phyloP scores from a whole-genome alignment of 163 green algal genomes.

The Prototheca cutis region DNA sequence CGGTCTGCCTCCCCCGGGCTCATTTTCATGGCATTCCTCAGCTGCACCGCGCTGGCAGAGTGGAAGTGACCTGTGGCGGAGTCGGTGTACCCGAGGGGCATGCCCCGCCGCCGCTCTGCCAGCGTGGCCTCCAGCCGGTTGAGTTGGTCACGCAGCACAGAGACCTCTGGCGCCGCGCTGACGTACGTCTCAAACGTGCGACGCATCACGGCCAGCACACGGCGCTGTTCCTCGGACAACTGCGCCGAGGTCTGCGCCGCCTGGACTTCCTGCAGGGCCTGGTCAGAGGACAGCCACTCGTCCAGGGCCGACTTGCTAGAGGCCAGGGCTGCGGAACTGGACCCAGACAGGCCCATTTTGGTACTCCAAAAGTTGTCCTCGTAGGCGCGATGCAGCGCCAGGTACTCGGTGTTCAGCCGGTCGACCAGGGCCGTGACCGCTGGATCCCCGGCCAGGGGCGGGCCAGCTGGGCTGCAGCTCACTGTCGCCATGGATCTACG shows the following conservation, averaged over 20 bases:
- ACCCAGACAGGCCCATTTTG: slow-evolving; percentile 35
- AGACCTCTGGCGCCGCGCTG: slow-evolving; percentile 36
- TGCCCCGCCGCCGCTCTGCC: slow-evolving; percentile 31
- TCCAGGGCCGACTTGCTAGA: slow-evolving; percentile 36
- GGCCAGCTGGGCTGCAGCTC: too few species aligned
- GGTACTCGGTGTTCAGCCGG: not conserved
- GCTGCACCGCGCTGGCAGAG: slow-evolving; percentile 45
- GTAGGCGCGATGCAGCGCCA: slow-evolving; percentile 38
- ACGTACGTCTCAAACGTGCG: slow-evolving; percentile 34
- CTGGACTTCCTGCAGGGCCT: not conserved
- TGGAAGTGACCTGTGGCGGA: slow-evolving; percentile 23
- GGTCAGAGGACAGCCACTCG: not conserved
- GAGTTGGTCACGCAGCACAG: slow-evolving; percentile 48
- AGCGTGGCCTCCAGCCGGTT: slow-evolving; percentile 60
- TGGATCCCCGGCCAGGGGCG: not conserved
- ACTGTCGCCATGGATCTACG: too few species aligned
- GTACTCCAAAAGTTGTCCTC: slow-evolving; percentile 70
- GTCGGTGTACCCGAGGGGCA: slow-evolving; percentile 50
- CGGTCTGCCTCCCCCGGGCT: slow-evolving; percentile 43
- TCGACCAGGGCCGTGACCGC: not conserved
- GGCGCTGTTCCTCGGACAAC: not conserved
- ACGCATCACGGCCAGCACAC: not conserved
- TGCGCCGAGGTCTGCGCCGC: not conserved
- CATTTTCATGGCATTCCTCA: slow-evolving; percentile 61
- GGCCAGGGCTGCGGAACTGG: slow-evolving; percentile 40